Evolutionary conservation across 2,329 filamentous ascomycete species (phyloP), one percentile per base, ranked within the genome.

Genomic region (Talaromyces sp.): DNA sequence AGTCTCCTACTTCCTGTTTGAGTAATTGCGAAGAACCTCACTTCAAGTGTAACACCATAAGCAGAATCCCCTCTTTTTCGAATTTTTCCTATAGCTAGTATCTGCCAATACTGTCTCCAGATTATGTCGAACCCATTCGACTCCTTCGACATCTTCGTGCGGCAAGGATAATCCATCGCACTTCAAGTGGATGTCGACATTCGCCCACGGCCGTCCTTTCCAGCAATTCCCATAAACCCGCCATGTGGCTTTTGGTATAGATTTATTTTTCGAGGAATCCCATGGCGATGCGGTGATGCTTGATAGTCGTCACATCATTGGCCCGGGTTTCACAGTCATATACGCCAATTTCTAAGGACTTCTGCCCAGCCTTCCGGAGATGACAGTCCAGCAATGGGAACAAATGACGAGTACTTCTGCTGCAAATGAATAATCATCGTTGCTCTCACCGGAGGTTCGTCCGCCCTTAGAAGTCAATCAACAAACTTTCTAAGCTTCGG

Each of bases 401-500:
- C 12, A 12, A 2, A 7, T 39, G 37, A 11, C 5, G n/a, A 18
- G 18, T 16, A 16, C 11, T 8, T 7, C 2, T 44, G n/a, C 23
- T 61, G 42, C 23, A 33, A 25, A 35, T 54, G 14, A 33, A 52
- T 18, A n/a, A 23, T 54, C 35, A 44, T 33, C 31, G 5, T 50
- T 39, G 12, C 25, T n/a, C 35, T 42, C 46, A 25, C 46, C 62
- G 62, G 62, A 64, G 25, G n/a, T 52, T 37, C 42, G 54, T 61
- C 62, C 62, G 37, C 21, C 58, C 40, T 58, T n/a, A 54, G 18
- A 31, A 58, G 33, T 46, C 31, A 35, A 21, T 33, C 52, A 59
- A 64, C 52, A 61, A 52, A 39, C 50, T 64, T 55, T 60, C 11
- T 28, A 37, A 54, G 37, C 33, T 21, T 25, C 48, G 59, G 62